Conservation (phyloP, 257 asterid species). For the Penstemon barbatus region DNA sequence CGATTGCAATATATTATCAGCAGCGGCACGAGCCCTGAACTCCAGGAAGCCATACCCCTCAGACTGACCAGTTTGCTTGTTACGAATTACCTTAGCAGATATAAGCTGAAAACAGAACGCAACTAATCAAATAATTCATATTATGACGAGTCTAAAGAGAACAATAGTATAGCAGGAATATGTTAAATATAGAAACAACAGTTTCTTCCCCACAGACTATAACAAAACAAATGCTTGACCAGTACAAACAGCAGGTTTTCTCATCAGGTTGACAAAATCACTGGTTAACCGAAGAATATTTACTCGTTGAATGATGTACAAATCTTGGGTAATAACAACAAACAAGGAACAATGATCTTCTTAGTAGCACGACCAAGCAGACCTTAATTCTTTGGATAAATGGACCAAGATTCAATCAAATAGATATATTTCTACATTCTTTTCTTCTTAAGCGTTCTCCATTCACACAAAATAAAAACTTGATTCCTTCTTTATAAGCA, state of each 20-base stretch:
- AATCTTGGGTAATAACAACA: neutral
- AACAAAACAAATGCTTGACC: too few species aligned
- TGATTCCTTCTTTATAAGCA: neutral
- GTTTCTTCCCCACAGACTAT: neutral
- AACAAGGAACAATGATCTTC: neutral
- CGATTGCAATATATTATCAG: slow-evolving; percentile 61
- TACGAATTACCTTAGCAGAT: slow-evolving; percentile 68
- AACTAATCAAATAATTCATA: neutral
- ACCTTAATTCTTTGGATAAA: neutral
- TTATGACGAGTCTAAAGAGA: neutral
- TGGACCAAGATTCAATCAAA: neutral
- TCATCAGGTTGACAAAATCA: too few species aligned
- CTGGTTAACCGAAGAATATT: neutral
- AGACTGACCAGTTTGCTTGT: slow-evolving; percentile 71
- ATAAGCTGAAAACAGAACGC: slow-evolving; percentile 48
- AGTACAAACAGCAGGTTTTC: too few species aligned
- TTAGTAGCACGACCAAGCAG: neutral
- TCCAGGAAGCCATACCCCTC: slow-evolving; percentile 93
- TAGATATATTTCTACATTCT: too few species aligned
- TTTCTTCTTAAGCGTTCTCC: neutral
- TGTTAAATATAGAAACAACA: neutral
- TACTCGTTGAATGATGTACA: too few species aligned
- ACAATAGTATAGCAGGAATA: neutral
- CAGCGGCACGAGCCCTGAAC: slow-evolving; percentile 63
- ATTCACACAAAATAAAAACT: too few species aligned